A percentile compares a stretch with the other conserved stretches of the same genome.
phyloP scores from a whole-genome alignment of 768 basidiomycete species.

The Lyophyllum decastes region DNA sequence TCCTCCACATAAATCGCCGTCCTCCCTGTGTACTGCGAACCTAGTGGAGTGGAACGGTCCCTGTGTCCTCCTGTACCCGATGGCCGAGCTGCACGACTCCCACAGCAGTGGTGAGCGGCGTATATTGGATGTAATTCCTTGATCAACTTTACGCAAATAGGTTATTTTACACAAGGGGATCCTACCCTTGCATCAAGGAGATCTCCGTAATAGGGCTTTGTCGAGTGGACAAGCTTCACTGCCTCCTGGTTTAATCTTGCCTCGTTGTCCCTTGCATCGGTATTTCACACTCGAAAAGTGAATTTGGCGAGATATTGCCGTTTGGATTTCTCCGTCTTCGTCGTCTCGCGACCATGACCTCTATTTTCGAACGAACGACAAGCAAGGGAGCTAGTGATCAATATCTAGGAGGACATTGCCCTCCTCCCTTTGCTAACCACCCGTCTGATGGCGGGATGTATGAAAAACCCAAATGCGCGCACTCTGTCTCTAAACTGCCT shows the following conservation, averaged over 20 bases:
- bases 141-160: not conserved
- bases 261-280: not conserved
- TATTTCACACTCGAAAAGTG: not conserved
- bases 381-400: not conserved
- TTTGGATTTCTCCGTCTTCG: slow-evolving; percentile 7
- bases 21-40: not conserved
- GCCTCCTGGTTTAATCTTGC: not conserved
- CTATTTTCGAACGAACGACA: not conserved
- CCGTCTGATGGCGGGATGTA: not conserved
- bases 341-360: slow-evolving; percentile 2
- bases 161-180: slow-evolving; percentile 1
- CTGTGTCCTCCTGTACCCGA: not conserved
- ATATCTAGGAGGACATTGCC: not conserved
- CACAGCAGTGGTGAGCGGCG: not conserved
- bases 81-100: not conserved
- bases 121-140: slow-evolving; percentile 1
- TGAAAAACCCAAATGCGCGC: not conserved
- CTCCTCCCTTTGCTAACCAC: slow-evolving; percentile 2
- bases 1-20: not conserved
- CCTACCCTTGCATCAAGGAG: slow-evolving; percentile 12
- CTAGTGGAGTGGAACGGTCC: not conserved
- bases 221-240: not conserved
- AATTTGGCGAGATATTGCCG: not conserved
- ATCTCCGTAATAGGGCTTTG: slow-evolving; percentile 3
- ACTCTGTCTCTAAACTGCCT: not conserved